Percentiles rank a stretch among this genome's conserved stretches.
phyloP scores from a whole-genome alignment of 805 yeast genomes.

The Spencermartinsiella europaea region DNA sequence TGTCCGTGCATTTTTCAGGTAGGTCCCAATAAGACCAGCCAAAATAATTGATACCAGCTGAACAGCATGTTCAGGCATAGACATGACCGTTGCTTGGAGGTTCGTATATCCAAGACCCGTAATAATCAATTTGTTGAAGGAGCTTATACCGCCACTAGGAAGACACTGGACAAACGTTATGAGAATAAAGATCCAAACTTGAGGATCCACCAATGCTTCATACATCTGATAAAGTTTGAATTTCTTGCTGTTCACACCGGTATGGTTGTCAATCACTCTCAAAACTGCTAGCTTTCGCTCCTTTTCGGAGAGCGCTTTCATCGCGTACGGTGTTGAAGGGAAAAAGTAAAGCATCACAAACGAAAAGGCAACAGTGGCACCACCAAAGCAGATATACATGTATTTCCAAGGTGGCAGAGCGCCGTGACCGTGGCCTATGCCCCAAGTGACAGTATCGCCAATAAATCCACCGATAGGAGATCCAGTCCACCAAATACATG shows the following conservation, averaged over 20 bases:
- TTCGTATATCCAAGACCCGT: slow-evolving; percentile 7
- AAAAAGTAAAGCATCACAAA: slow-evolving; percentile 1
- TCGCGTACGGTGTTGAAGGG: slow-evolving; percentile 46
- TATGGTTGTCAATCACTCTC: slow-evolving; percentile 30
- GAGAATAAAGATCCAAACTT: slow-evolving; percentile 27
- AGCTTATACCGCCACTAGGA: slow-evolving; percentile 28
- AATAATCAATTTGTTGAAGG: slow-evolving; percentile 4
- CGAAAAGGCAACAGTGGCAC: slow-evolving; percentile 41
- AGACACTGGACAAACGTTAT: slow-evolving; percentile 26
- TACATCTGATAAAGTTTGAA: slow-evolving; percentile 39
- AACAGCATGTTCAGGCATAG: slow-evolving; percentile 4
- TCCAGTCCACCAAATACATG: slow-evolving; percentile 39
- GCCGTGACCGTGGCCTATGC: slow-evolving; percentile 32
- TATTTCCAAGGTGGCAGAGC: slow-evolving; percentile 45
- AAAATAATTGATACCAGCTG: slow-evolving; percentile 4
- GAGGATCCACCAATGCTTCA: slow-evolving; percentile 41
- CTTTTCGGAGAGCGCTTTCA: slow-evolving; percentile 38
- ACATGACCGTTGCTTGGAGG: slow-evolving; percentile 2
- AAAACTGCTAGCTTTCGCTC: slow-evolving; percentile 38
- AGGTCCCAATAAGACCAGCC: slow-evolving; percentile 2
- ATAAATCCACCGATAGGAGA: slow-evolving; percentile 42
- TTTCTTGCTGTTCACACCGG: slow-evolving; percentile 39
- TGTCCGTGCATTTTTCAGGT: slow-evolving; percentile 2
- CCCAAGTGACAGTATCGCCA: slow-evolving; percentile 48
- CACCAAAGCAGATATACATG: slow-evolving; percentile 52